Evolutionary conservation across 2,329 filamentous ascomycete species (phyloP).

Genomic region (Pleurostoma richardsiae): DNA sequence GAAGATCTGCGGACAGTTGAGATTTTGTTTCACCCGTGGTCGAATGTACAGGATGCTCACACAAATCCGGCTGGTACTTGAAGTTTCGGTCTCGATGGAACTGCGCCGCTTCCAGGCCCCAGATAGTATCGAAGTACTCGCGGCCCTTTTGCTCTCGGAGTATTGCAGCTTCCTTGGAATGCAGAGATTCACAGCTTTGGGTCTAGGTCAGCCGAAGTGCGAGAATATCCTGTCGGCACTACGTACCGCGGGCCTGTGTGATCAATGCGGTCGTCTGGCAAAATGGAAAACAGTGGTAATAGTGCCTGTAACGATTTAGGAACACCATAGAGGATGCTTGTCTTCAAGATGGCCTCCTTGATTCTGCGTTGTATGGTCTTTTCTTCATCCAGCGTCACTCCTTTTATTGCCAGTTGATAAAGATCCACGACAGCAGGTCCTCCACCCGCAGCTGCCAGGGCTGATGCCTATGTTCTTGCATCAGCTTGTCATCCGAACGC

Average conservation of each 20-base stretch:
- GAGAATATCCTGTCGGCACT: neutral
- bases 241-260: neutral
- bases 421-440: neutral
- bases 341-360: neutral
- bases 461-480: neutral
- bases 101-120: neutral
- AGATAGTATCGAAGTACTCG: neutral
- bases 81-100: neutral
- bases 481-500: neutral
- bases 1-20: neutral
- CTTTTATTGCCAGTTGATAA: neutral
- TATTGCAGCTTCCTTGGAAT: neutral
- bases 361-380: neutral
- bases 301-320: neutral
- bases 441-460: neutral
- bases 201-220: neutral
- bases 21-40: neutral
- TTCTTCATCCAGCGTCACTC: neutral
- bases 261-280: neutral
- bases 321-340: neutral
- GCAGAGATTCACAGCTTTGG: neutral
- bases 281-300: neutral
- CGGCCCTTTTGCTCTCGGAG: neutral
- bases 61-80: neutral
- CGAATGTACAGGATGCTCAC: neutral